phyloP scores from a whole-genome alignment of 139 green algal species.

The Tetradesmus lagerheimii region DNA sequence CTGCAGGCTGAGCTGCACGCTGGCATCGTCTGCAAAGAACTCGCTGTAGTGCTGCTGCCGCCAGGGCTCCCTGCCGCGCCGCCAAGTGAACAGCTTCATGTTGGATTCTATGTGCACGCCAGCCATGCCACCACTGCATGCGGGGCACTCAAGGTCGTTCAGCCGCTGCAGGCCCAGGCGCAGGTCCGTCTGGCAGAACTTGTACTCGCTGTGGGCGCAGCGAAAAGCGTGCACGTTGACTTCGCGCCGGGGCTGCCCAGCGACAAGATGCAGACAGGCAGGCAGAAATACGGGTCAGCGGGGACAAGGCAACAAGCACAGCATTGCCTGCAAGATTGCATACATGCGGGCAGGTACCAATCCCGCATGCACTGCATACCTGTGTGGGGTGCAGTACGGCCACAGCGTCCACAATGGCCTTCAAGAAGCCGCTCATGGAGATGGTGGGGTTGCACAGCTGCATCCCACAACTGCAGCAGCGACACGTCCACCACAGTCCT shows the following conservation, averaged over 20 bases:
- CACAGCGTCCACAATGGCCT: background rate
- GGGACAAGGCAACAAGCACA: background rate
- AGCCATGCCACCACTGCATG: no score
- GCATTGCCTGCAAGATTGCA: background rate
- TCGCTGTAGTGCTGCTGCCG: background rate
- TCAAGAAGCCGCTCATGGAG: no score
- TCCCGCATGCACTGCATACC: background rate
- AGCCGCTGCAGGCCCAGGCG: background rate
- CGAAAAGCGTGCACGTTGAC: background rate
- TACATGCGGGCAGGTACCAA: background rate
- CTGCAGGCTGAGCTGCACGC: background rate
- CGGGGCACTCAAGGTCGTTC: conserved; percentile 21
- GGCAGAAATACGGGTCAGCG: background rate
- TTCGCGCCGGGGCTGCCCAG: background rate
- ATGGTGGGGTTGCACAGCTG: no score
- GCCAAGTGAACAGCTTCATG: background rate
- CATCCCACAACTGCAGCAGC: no score
- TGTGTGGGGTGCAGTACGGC: background rate
- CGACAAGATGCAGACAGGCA: no score
- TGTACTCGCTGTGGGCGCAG: background rate
- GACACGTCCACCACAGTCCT: no score
- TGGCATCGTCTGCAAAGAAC: background rate
- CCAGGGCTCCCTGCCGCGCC: background rate
- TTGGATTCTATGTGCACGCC: background rate
- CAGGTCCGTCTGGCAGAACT: background rate